Conservation (phyloP, 148 eudicot genomes). For the Spergularia bocconei region DNA sequence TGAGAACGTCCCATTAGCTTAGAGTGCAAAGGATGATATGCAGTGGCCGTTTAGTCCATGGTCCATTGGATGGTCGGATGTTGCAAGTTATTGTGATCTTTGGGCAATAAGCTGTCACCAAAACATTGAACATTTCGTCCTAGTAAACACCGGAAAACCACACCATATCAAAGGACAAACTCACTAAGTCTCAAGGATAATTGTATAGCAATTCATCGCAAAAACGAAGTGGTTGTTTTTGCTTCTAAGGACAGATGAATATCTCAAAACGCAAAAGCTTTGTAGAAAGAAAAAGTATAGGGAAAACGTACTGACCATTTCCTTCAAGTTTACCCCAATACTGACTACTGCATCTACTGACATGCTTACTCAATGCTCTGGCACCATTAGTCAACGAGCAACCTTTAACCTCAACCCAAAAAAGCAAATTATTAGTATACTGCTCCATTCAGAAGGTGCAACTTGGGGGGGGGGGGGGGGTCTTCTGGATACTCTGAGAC, state of each 20-base stretch:
- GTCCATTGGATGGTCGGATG: too few species aligned
- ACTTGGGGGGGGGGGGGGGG: neutral
- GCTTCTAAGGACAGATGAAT: neutral
- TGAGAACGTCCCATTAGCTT: neutral
- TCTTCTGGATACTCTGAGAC: neutral
- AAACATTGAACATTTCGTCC: too few species aligned
- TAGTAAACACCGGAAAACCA: too few species aligned
- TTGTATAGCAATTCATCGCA: neutral
- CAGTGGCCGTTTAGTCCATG: too few species aligned
- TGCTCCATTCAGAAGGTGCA: neutral
- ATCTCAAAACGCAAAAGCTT: neutral
- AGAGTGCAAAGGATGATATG: too few species aligned
- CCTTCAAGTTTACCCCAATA: constrained; percentile 72
- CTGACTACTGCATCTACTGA: constrained; percentile 52
- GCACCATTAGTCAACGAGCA: constrained; percentile 78
- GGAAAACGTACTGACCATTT: constrained; percentile 49
- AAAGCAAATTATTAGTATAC: constrained; percentile 12
- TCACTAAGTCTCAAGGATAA: neutral
- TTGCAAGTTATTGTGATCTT: too few species aligned
- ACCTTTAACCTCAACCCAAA: constrained; percentile 64
- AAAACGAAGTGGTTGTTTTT: neutral
- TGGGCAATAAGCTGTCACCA: too few species aligned
- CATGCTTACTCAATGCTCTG: constrained; percentile 85
- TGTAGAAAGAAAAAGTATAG: constrained; percentile 1
- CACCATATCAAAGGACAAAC: too few species aligned